Evolutionary conservation across 1,139 yeast genomes (phyloP), one percentile per base, ranked within the genome.

Genomic region (Zhuliangozyma blackwelliae): DNA sequence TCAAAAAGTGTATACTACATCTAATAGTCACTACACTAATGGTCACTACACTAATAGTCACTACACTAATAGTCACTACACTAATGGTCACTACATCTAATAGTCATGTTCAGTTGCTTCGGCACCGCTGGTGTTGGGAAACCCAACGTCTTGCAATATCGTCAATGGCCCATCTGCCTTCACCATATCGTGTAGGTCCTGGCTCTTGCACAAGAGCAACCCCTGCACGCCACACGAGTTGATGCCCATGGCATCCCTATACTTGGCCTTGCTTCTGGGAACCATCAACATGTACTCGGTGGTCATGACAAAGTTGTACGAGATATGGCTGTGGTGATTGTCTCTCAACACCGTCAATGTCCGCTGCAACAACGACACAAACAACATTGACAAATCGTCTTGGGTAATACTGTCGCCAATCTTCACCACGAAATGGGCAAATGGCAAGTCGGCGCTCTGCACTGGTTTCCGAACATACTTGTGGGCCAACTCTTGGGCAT

Each of bases 201-300:
- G 72, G 49, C 81, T 72, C 57, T 86, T 90, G 37, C 92, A 90
- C 40, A 86, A 68, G 33, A 90, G 55, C 46, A 90, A 61, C 2
- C 97, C 97, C 47, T 85, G 68, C 40, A 77, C 77, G 0, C 95
- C 97, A 36, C 89, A 75, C 2, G 96, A 73, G 54, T 92, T 92
- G 46, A 90, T 69, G 5, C 88, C 86, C 28, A 84, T 51, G 19
- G 63, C 65, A 30, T 61, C 59, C 34, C 63, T 60, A 38, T 60
- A 66, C 33, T 54, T 56, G 4, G 67, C 66, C 9, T 36, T 35
- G 2, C 82, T 68, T 50, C 97, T 75, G 21, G 97, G 97, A n/a
- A 89, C 82, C 30, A 86, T 59, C 76, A 89, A 76, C 64, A 90
- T 76, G 84, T 92, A 90, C 37, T 79, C 72, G 38, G 80, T 78